phyloP scores from a whole-genome alignment of 495 filamentous ascomycete species.

The Neurospora discreta region DNA sequence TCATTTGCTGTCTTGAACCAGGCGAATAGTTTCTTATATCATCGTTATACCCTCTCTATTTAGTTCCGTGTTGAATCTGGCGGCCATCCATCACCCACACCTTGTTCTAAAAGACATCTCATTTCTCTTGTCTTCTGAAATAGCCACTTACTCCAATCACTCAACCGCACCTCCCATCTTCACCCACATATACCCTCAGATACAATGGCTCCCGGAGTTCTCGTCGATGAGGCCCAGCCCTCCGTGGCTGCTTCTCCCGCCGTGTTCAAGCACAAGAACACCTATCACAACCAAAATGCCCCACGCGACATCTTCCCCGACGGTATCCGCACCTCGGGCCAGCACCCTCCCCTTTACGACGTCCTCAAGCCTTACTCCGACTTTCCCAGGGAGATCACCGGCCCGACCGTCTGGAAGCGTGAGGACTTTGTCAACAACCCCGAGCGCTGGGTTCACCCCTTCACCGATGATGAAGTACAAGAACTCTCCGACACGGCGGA shows the following conservation, averaged over 20 bases:
- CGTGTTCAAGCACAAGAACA: neutral
- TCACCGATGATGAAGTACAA: slow-evolving; percentile 52
- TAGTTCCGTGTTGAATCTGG: neutral
- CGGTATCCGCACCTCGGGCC: slow-evolving; percentile 59
- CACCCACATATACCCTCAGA: neutral
- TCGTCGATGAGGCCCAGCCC: slow-evolving; percentile 16
- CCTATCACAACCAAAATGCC: slow-evolving; percentile 14
- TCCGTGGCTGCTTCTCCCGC: neutral
- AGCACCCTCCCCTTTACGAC: slow-evolving; percentile 63
- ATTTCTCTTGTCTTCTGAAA: neutral
- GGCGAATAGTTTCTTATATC: neutral
- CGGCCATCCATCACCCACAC: neutral
- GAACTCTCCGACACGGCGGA: slow-evolving; percentile 62
- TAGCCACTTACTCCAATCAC: neutral
- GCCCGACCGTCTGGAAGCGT: slow-evolving; percentile 67
- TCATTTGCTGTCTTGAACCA: neutral
- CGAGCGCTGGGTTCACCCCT: slow-evolving; percentile 66
- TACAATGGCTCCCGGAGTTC: slow-evolving; percentile 24
- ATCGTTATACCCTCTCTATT: neutral
- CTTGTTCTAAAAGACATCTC: neutral
- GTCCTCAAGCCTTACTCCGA: slow-evolving; percentile 53
- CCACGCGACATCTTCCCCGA: slow-evolving; percentile 32
- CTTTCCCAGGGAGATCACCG: slow-evolving; percentile 65
- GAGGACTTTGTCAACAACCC: slow-evolving; percentile 62
- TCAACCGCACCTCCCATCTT: neutral